phyloP scores from a whole-genome alignment of 2,329 filamentous ascomycete genomes.

The Aphanoascus verrucosus region DNA sequence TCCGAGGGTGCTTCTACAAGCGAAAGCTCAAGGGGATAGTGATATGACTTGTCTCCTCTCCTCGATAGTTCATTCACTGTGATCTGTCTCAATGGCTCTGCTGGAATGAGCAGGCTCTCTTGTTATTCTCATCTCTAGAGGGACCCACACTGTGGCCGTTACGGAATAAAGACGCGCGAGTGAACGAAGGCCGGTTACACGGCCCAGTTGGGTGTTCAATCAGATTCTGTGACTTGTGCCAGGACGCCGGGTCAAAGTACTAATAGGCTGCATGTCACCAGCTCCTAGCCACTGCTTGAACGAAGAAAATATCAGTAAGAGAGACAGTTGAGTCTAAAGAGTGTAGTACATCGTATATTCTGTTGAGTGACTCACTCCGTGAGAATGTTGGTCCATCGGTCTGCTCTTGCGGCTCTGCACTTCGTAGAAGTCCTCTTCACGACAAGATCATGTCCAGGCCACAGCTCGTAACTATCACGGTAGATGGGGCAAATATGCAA shows the following conservation, averaged over 20 bases:
- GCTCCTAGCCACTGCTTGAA: background rate
- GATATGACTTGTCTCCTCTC: background rate
- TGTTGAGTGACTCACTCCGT: no score
- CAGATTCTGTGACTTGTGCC: constrained; percentile 5
- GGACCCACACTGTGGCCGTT: background rate
- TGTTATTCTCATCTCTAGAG: background rate
- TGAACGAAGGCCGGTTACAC: background rate
- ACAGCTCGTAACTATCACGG: background rate
- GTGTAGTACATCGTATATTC: no score
- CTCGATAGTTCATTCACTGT: no score
- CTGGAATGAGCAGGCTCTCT: no score
- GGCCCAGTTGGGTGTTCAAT: constrained; percentile 4
- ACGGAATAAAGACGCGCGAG: background rate
- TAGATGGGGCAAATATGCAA: background rate
- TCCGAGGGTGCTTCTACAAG: no score
- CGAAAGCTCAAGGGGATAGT: no score
- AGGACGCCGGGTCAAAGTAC: constrained; percentile 1
- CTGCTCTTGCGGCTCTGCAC: background rate
- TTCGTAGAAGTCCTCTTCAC: no score
- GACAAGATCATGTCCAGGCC: no score
- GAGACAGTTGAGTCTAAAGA: no score
- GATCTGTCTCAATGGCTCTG: no score
- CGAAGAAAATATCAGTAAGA: no score
- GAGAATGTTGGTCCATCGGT: no score
- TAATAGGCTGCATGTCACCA: background rate